Conservation (phyloP, 805 yeast genomes). For the Wickerhamiella kazuoi region DNA sequence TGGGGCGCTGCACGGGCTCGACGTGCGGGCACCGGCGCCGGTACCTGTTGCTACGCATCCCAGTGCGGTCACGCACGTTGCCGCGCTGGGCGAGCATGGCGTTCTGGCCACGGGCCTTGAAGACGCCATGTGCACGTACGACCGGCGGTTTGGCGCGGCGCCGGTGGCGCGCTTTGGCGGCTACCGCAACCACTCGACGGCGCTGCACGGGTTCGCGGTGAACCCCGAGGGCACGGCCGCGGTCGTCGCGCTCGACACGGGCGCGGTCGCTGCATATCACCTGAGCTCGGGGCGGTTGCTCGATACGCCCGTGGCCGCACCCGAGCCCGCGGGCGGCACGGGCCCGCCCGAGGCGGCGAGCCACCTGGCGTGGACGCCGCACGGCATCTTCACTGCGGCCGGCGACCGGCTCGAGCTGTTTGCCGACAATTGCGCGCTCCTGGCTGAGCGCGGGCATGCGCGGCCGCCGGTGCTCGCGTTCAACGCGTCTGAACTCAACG, state of each 20-base stretch:
- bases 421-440: no score
- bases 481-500: no score
- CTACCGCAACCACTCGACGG: slow-evolving; percentile 9
- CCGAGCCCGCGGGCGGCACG: not conserved
- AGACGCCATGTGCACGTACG: slow-evolving; percentile 10
- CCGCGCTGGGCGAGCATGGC: not conserved
- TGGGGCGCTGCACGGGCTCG: not conserved
- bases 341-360: not conserved
- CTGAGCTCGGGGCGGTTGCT: not conserved
- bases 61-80: slow-evolving; percentile 7
- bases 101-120: slow-evolving; percentile 8
- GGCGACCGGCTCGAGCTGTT: not conserved
- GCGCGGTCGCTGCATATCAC: slow-evolving; percentile 1
- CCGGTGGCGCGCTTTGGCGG: slow-evolving; percentile 5
- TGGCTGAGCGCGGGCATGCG: no score
- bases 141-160: slow-evolving; percentile 2
- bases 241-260: slow-evolving; percentile 9
- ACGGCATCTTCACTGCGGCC: not conserved
- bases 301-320: not conserved
- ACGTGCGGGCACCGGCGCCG: not conserved
- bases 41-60: not conserved
- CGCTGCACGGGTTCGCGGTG: slow-evolving; percentile 8
- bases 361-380: not conserved
- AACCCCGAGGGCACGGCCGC: not conserved
- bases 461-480: no score